Evolutionary conservation across 345 rosid genomes (phyloP), one percentile per base, ranked within the genome.

Genomic region (Erodium maritimum): DNA sequence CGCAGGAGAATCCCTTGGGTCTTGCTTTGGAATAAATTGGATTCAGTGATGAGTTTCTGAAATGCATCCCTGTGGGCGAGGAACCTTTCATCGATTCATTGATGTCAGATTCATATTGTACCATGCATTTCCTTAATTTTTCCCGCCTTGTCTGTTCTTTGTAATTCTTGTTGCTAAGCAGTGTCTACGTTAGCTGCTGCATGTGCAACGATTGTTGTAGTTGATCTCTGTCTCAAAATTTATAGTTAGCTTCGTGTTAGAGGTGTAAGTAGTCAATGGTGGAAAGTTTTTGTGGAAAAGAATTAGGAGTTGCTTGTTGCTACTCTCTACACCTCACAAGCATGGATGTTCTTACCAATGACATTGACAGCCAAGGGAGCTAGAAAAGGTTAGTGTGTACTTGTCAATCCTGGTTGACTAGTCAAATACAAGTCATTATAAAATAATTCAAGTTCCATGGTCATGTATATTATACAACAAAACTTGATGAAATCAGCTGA

Each of bases 21-120:
- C 73, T 60, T 61, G 61, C 62, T 69, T 12, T 57, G 20, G 58
- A 82, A 70, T 74, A 67, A 77, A 60, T 64, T 65, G 80, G 79
- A 66, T 74, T 5, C 66, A 73, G 54, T 37, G 79, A 71, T 69
- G 71, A 72, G 61, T 71, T 76, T 73, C 68, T 56, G 45, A 61
- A 60, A 50, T 65, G 37, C 37, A n/a, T n/a, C n/a, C n/a, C n/a
- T n/a, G n/a, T n/a, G n/a, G n/a, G n/a, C n/a, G n/a, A n/a, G n/a
- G n/a, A n/a, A n/a, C n/a, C n/a, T n/a, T n/a, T n/a, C n/a, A n/a
- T n/a, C n/a, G n/a, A n/a, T n/a, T n/a, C n/a, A n/a, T n/a, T n/a
- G n/a, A n/a, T n/a, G n/a, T n/a, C n/a, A n/a, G n/a, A n/a, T n/a
- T n/a, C n/a, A n/a, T n/a, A n/a, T n/a, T n/a, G n/a, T n/a, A n/a